Evolutionary conservation across 169 alveolate genomes (phyloP).

Genomic region (Cryptosporidium ubiquitum): DNA sequence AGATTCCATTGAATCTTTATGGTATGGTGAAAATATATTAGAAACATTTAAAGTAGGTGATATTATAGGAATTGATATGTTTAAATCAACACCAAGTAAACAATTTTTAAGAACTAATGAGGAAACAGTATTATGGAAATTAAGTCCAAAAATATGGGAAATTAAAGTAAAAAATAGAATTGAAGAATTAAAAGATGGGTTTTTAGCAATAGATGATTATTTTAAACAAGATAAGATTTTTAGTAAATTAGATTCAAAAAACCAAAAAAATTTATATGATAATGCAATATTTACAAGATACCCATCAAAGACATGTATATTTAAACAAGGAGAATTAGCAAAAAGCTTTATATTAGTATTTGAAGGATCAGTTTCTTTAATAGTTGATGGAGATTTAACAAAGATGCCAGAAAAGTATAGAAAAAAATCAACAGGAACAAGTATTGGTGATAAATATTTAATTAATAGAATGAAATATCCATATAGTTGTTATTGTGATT

Average conservation of each 20-base stretch:
- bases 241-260: neutral
- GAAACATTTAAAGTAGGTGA: slow-evolving; percentile 26
- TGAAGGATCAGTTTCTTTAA: slow-evolving; percentile 40
- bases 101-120: slow-evolving; percentile 21
- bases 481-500: slow-evolving; percentile 49
- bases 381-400: slow-evolving; percentile 37
- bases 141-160: slow-evolving; percentile 44
- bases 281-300: slow-evolving; percentile 37
- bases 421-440: slow-evolving; percentile 25
- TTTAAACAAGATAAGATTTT: slow-evolving; percentile 14
- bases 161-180: slow-evolving; percentile 1
- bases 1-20: slow-evolving; percentile 40
- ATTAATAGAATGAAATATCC: slow-evolving; percentile 35
- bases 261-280: slow-evolving; percentile 15
- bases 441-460: slow-evolving; percentile 56
- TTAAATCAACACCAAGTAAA: slow-evolving; percentile 4
- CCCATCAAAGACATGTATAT: slow-evolving; percentile 59
- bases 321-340: slow-evolving; percentile 55
- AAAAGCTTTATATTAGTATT: slow-evolving; percentile 45
- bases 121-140: slow-evolving; percentile 52
- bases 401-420: slow-evolving; percentile 26
- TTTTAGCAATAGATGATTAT: slow-evolving; percentile 28
- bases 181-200: slow-evolving; percentile 10
- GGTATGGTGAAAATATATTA: slow-evolving; percentile 60
- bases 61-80: slow-evolving; percentile 23